phyloP scores from a whole-genome alignment of 2,329 filamentous ascomycete genomes.

The Blastomyces parvus region DNA sequence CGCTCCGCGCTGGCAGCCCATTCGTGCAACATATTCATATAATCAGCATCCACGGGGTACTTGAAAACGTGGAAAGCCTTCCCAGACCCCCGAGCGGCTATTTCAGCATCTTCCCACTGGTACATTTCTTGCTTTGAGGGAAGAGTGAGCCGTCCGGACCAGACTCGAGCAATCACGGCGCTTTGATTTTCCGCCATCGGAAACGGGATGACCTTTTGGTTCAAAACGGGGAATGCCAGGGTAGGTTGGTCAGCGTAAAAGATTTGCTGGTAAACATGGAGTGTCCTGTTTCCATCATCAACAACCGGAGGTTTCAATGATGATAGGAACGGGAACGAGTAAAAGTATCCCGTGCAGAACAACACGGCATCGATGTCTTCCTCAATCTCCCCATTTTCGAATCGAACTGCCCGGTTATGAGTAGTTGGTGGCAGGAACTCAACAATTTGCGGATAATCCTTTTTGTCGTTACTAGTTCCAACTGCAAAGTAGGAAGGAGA shows the following conservation, averaged over 20 bases:
- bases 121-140: constrained; percentile 57
- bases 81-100: constrained; percentile 38
- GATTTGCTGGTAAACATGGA: constrained; percentile 68
- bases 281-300: constrained; percentile 58
- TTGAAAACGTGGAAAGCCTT: constrained; percentile 46
- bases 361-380: constrained; percentile 63
- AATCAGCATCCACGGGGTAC: constrained; percentile 41
- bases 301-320: constrained; percentile 48
- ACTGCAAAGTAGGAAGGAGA: constrained; percentile 40
- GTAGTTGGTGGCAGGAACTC: constrained; percentile 45
- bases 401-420: constrained; percentile 51
- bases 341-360: constrained; percentile 87
- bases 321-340: constrained; percentile 64
- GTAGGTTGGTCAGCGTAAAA: constrained; percentile 69
- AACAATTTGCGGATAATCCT: constrained; percentile 46
- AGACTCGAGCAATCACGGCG: constrained; percentile 66
- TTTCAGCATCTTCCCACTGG: constrained; percentile 50
- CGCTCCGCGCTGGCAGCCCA: constrained; percentile 32
- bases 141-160: constrained; percentile 59
- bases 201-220: constrained; percentile 82
- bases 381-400: constrained; percentile 57
- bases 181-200: constrained; percentile 69
- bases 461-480: constrained; percentile 43
- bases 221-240: constrained; percentile 64
- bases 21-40: constrained; percentile 36